A percentile compares a stretch with the other conserved stretches of the same genome.
These are phyloP conservation scores for Phlegmacium glaucopus DNA, from an alignment of 768 basidiomycete genomes.

Conservation along the genomic window DNA sequence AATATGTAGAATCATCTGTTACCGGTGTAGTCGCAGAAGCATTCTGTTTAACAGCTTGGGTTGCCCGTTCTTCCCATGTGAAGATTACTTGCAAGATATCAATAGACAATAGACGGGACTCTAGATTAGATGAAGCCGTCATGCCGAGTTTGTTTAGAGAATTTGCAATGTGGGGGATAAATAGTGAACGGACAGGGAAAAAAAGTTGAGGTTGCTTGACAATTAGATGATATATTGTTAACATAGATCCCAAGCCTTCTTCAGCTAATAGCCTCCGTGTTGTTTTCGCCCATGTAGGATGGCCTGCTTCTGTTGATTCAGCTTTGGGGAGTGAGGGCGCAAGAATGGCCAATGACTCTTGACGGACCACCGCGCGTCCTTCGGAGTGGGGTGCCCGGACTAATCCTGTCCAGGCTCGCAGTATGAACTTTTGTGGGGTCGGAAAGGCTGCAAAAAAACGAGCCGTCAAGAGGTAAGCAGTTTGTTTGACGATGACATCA, in stretches of 20 bases:
- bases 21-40: constrained; percentile 16
- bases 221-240: constrained; percentile 89
- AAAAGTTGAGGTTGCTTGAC: constrained; percentile 89
- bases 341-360: constrained; percentile 81
- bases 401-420: constrained; percentile 88
- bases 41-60: constrained; percentile 22
- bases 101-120: constrained; percentile 83
- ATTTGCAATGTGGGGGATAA: constrained; percentile 91
- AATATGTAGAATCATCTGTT: constrained; percentile 44
- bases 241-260: constrained; percentile 70
- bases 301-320: constrained; percentile 53
- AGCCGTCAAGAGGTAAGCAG: constrained; percentile 85
- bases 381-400: constrained; percentile 70
- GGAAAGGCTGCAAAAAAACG: constrained; percentile 89
- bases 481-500: constrained; percentile 90
- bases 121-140: constrained; percentile 61
- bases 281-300: constrained; percentile 80
- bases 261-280: constrained; percentile 85
- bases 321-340: constrained; percentile 75
- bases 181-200: constrained; percentile 88
- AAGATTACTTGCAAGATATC: constrained; percentile 92
- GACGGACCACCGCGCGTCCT: constrained; percentile 75
- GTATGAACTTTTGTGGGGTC: constrained; percentile 86
- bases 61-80: constrained; percentile 83
- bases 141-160: constrained; percentile 88